Conservation (phyloP, 805 yeast species). For the Jamesozyma jinghongensis region DNA sequence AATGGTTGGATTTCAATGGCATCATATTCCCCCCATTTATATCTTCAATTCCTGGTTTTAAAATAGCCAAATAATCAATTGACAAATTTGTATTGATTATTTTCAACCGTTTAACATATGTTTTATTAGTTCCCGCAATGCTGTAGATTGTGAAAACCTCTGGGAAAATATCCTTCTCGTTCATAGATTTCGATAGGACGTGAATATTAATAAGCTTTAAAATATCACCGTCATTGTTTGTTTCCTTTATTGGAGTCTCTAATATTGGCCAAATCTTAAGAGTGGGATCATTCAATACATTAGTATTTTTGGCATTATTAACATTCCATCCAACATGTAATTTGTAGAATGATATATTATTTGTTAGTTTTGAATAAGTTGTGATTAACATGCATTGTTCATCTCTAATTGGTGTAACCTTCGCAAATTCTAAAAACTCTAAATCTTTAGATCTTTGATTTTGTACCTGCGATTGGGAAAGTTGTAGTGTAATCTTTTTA, state of each 20-base stretch:
- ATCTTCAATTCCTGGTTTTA: constrained; percentile 9
- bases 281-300: constrained; percentile 25
- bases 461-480: constrained; percentile 11
- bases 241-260: constrained; percentile 16
- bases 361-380: constrained; percentile 20
- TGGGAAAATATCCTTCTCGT: constrained; percentile 22
- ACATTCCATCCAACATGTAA: constrained; percentile 28
- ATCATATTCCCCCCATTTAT: constrained; percentile 4
- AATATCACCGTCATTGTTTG: constrained; percentile 18
- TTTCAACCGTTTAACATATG: constrained; percentile 21
- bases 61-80: constrained; percentile 13
- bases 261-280: constrained; percentile 20
- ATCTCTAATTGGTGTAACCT: constrained; percentile 27
- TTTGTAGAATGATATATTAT: constrained; percentile 24
- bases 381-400: constrained; percentile 26
- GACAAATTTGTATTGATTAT: constrained; percentile 17
- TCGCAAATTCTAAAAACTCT: constrained; percentile 28
- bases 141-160: constrained; percentile 24
- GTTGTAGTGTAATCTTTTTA: constrained; percentile 27
- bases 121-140: constrained; percentile 15
- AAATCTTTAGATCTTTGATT: constrained; percentile 20
- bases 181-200: constrained; percentile 21
- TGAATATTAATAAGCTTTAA: constrained; percentile 19
- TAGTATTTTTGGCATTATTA: constrained; percentile 15
- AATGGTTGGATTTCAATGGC: constrained; percentile 15